These are phyloP conservation scores for Fusarium irregulare DNA, from an alignment of 2,329 filamentous ascomycete genomes.

Conservation along the genomic window DNA sequence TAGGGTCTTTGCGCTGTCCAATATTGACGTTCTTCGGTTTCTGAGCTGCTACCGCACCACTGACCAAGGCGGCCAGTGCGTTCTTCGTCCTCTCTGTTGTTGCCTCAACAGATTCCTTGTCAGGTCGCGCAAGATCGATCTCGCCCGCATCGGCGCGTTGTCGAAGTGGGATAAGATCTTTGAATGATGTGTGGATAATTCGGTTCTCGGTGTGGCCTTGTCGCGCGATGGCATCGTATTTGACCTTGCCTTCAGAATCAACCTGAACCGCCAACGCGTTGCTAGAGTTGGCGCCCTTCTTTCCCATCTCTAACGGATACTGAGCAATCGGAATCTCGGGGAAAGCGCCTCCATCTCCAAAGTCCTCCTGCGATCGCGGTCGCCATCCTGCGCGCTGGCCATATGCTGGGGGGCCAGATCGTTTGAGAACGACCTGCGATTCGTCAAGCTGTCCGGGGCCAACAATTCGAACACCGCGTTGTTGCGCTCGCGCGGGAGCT, in stretches of 20 bases:
- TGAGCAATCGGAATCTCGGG: slow-evolving; percentile 94
- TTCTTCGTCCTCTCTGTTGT: slow-evolving; percentile 90
- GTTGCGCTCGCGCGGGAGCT: slow-evolving; percentile 74
- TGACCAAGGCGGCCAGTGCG: slow-evolving; percentile 83
- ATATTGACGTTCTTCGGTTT: slow-evolving; percentile 95
- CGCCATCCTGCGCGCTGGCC: slow-evolving; percentile 91
- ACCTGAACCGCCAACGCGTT: slow-evolving; percentile 95
- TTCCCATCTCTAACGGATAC: slow-evolving; percentile 95
- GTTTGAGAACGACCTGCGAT: slow-evolving; percentile 85
- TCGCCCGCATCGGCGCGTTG: slow-evolving; percentile 94
- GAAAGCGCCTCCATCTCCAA: slow-evolving; percentile 95
- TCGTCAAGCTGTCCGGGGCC: slow-evolving; percentile 84
- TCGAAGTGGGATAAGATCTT: slow-evolving; percentile 92
- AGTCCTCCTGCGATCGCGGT: slow-evolving; percentile 88
- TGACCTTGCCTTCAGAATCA: slow-evolving; percentile 90
- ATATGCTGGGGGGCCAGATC: slow-evolving; percentile 86
- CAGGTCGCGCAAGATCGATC: slow-evolving; percentile 85
- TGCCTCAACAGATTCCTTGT: slow-evolving; percentile 82
- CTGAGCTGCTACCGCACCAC: slow-evolving; percentile 88
- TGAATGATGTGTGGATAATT: slow-evolving; percentile 95
- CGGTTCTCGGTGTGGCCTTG: slow-evolving; percentile 86
- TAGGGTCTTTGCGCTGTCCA: slow-evolving; percentile 83
- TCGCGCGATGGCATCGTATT: slow-evolving; percentile 94
- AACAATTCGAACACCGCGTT: slow-evolving; percentile 85
- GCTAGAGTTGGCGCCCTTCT: slow-evolving; percentile 76